Evolutionary conservation across 805 yeast genomes (phyloP), one percentile per base, ranked within the genome.

Genomic region (Saccharomyces mikatae): DNA sequence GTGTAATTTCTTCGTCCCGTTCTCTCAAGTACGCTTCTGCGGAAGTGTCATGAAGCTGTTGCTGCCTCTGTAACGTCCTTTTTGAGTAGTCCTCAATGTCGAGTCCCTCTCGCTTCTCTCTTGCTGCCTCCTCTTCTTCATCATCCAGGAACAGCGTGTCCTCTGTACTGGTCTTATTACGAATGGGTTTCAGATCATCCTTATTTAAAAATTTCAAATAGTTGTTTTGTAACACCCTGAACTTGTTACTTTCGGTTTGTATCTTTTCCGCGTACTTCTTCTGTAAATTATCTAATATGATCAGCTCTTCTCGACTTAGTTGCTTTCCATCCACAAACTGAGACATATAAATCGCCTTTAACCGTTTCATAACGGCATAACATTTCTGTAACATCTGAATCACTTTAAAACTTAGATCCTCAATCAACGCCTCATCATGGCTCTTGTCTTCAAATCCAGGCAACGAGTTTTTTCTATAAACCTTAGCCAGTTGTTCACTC

Each of bases 361-460:
- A 78, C 58, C 80, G 79, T 71, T 89, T 87, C 54, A 94, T 83
- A 55, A 84, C 76, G 46, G 81, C 80, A 67, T 90, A 94, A 67
- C 95, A 84, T 54, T 79, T 76, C 67, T 91, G 96, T 58, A 92
- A 87, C 56, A 78, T 75, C 61, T 82, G 81, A 30, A 96, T 88
- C 51, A 92, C 83, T 21, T 79, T 75, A 61, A 81, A 84, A 54
- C 92, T 89, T 60, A 90, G 70, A 52, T 80, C 80, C 64, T 94
- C 97, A 56, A 94, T 89, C 65, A 82, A 81, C 51, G 78, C 78
- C 59, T 91, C 97, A 60, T 89, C 86, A 32, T 75, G 75, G 14
- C 83, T 78, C 57, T 89, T 82, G 69, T 94, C 98, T 61, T 81
- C 84, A 66, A 89, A 88, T 22, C 94, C 94, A 1, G 97, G 96